These are phyloP conservation scores for Cladosporium colombiae DNA, from an alignment of 2,329 filamentous ascomycete genomes.

Conservation along the genomic window DNA sequence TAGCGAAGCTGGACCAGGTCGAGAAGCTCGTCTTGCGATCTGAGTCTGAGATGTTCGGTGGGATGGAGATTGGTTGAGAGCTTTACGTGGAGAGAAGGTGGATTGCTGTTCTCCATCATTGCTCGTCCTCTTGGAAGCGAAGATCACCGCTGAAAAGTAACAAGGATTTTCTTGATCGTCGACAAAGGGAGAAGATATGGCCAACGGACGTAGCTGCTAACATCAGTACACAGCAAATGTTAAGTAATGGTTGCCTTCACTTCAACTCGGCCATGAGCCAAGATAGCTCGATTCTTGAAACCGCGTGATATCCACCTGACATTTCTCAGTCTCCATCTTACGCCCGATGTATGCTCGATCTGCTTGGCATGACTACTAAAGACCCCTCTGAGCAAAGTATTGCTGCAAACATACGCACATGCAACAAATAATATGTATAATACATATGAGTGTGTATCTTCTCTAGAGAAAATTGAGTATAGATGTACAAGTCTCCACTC, in stretches of 20 bases:
- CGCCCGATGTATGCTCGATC: neutral
- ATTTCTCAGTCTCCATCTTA: neutral
- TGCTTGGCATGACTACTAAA: neutral
- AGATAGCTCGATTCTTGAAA: neutral
- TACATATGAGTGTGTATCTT: neutral
- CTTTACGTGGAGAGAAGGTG: neutral
- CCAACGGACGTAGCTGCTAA: neutral
- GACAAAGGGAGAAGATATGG: neutral
- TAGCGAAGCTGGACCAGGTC: constrained; percentile 32
- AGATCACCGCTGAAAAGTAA: neutral
- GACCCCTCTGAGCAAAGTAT: neutral
- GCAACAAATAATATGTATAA: neutral
- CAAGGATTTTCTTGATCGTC: neutral
- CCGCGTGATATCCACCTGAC: neutral
- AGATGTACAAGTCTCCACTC: constrained; percentile 11
- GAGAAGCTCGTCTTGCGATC: constrained; percentile 23
- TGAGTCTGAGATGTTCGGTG: constrained; percentile 10
- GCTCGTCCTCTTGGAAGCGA: neutral
- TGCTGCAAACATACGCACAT: neutral
- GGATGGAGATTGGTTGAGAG: constrained; percentile 15
- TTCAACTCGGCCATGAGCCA: too few species aligned
- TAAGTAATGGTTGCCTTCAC: neutral
- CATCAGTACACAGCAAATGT: neutral
- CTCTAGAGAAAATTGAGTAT: neutral
- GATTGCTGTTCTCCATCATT: neutral